Evolutionary conservation across 164 flowering plant genomes (phyloP).

Genomic region (Berberis thunbergii): DNA sequence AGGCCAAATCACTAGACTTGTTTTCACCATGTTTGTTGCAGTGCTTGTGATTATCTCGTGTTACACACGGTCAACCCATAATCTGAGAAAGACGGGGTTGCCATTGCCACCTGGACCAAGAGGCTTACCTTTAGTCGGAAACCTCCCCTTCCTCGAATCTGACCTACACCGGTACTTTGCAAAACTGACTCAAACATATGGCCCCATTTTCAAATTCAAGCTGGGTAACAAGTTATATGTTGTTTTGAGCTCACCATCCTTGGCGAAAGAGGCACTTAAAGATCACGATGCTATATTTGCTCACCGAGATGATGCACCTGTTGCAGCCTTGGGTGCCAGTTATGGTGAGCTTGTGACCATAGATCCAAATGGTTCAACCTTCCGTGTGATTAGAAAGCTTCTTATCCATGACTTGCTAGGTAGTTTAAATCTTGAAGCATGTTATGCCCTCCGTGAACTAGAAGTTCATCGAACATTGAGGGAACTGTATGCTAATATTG

Average conservation of each 20-base stretch:
- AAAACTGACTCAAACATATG: neutral
- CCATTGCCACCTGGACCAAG: conserved; percentile 12
- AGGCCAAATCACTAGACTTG: no score
- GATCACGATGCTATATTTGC: neutral
- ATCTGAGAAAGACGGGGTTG: no score
- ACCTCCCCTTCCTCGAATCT: neutral
- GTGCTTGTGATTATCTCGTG: no score
- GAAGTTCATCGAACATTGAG: neutral
- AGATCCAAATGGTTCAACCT: neutral
- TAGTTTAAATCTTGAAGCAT: neutral
- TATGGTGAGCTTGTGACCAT: neutral
- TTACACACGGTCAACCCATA: no score
- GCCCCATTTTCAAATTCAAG: neutral
- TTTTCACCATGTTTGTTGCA: no score
- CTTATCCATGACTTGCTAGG: neutral
- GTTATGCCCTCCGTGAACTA: neutral
- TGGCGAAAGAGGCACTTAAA: neutral
- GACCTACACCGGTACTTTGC: neutral
- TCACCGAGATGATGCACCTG: neutral
- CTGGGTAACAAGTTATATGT: neutral
- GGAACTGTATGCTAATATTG: neutral
- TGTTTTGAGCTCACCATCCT: neutral
- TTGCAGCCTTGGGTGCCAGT: neutral
- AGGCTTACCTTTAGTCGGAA: neutral
- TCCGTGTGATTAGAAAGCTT: neutral